Conservation (phyloP, 441 rosid species). For the Gossypium lobatum region DNA sequence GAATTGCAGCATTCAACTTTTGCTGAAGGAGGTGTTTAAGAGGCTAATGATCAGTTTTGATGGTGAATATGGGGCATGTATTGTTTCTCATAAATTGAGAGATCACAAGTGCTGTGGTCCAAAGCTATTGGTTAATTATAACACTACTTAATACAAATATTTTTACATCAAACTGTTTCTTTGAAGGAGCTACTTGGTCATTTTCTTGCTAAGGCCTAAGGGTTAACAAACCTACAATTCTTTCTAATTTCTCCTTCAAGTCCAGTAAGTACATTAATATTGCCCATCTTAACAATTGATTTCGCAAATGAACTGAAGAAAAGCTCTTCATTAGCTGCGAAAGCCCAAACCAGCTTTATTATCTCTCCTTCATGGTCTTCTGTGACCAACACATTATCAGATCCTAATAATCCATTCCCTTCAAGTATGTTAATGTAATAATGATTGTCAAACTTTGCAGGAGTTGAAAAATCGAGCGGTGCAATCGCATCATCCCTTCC, state of each 20-base stretch:
- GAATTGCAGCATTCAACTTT: no score
- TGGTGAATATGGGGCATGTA: no score
- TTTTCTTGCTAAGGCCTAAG: neutral
- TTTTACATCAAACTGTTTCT: neutral
- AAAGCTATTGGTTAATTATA: neutral
- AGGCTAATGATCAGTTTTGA: no score
- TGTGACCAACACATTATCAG: constrained; percentile 50
- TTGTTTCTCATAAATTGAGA: neutral
- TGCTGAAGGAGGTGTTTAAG: no score
- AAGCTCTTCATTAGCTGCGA: constrained; percentile 42
- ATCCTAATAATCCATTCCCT: constrained; percentile 57
- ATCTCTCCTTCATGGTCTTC: constrained; percentile 56
- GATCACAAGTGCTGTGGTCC: neutral
- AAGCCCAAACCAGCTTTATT: constrained; percentile 43
- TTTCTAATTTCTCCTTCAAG: constrained; percentile 51
- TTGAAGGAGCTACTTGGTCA: neutral
- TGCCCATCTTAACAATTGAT: constrained; percentile 71
- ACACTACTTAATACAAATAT: neutral
- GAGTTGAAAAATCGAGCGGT: constrained; percentile 54
- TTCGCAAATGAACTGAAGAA: constrained; percentile 48
- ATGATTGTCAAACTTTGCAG: constrained; percentile 62
- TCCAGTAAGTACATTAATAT: constrained; percentile 50
- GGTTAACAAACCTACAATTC: constrained; percentile 54
- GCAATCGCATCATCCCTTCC: constrained; percentile 42
- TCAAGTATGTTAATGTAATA: constrained; percentile 52